Percentiles rank a stretch among this genome's conserved stretches.
phyloP scores from a whole-genome alignment of 805 yeast species.

The Monosporozyma unispora region DNA sequence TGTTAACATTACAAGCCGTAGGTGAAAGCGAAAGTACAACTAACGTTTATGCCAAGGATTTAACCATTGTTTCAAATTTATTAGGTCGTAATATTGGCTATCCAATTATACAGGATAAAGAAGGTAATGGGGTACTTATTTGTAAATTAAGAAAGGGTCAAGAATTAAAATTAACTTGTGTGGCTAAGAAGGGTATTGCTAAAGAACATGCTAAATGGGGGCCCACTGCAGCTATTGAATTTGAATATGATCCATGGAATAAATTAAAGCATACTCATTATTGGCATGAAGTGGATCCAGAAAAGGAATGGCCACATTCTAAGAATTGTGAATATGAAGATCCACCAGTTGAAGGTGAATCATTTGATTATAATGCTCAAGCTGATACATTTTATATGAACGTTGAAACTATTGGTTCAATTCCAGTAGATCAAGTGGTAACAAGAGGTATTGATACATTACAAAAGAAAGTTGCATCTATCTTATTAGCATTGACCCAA shows the following conservation, averaged over 20 bases:
- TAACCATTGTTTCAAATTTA: conserved; percentile 37
- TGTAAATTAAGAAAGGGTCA: conserved; percentile 90
- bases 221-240: conserved; percentile 90
- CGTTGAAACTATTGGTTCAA: conserved; percentile 86
- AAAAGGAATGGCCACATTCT: conserved; percentile 87
- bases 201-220: conserved; percentile 99
- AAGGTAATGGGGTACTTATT: conserved; percentile 75
- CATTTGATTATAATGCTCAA: conserved; percentile 74
- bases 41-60: conserved; percentile 83
- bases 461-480: conserved; percentile 84
- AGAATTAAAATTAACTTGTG: conserved; percentile 79
- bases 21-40: conserved; percentile 83
- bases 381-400: conserved; percentile 79
- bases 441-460: conserved; percentile 74
- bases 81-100: conserved; percentile 50
- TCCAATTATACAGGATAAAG: conserved; percentile 76
- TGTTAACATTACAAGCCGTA: conserved; percentile 73
- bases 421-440: conserved; percentile 84
- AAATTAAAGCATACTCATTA: conserved; percentile 90
- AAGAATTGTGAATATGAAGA: conserved; percentile 93
- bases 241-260: conserved; percentile 99
- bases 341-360: conserved; percentile 79
- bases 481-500: conserved; percentile 59
- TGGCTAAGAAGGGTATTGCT: conserved; percentile 95
- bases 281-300: conserved; percentile 90